Base-by-base conservation (phyloP, 768 basidiomycete genomes). In the Suillus discolor region DNA sequence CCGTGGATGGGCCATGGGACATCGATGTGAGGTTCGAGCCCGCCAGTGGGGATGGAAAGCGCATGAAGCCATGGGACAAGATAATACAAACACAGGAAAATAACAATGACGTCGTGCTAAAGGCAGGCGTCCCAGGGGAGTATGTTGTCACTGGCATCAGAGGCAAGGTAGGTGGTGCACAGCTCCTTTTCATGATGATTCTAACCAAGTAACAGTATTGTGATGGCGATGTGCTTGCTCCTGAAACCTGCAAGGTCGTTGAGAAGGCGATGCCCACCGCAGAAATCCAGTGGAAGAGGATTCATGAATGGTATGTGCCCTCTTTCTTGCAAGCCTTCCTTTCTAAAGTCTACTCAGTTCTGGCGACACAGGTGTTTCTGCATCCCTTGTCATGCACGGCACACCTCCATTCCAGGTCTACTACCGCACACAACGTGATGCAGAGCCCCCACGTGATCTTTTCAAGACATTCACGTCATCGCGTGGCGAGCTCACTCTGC, bases 341-440 rank as follows among this genome's bases (percentile, higher is more conserved):
- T 38, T 66, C 15, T 66, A 63, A 13, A n/a, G 7, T 61, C 49
- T 45, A 62, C 53, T 41, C 68, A 94, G 92, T 74, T 93, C 93
- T 59, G 92, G 93, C 2, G 96, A 97, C 71, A 95, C 92, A 20
- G 96, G 97, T 9, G 93, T 97, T 57, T 90, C 90, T 15, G 95
- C 93, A 3, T 88, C 91, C 4, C 86, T 97, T 60, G 85, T 96
- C 65, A 83, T 99, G 59, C 91, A 90, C 60, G 97, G 96, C 18
- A 90, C 90, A 4, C 90, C 96, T 34, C 96, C 96, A 7, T 98
- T 97, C 85, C 83, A 85, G 59, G 87, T 97, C 13, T 87, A 87
- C 72, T 97, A 96, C 76, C 86, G 83, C 15, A 85, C 86, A 64
- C 89, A 92, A 71, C 86, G 88, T 57, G 85, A 94, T 77, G 83